A percentile compares a stretch with the other conserved stretches of the same genome.
Conservation (phyloP, 139 green algal species). For the Trebouxia sp. region DNA sequence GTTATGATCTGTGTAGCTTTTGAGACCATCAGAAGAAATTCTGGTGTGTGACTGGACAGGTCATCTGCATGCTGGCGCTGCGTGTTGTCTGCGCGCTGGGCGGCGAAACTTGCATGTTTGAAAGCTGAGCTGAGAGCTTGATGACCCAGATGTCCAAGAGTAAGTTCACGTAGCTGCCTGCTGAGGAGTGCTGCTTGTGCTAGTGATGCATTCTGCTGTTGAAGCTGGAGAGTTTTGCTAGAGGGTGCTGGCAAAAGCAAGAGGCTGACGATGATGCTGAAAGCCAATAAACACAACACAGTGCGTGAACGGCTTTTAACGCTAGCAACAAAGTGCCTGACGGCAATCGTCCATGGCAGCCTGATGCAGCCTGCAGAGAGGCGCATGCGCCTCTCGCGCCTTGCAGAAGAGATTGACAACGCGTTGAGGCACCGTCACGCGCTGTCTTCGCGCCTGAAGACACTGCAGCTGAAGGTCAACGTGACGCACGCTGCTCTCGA, state of each 20-base stretch:
- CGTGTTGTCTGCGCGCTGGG: neutral
- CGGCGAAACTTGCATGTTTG: neutral
- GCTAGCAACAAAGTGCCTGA: neutral
- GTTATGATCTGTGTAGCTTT: neutral
- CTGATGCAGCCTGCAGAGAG: too few relatives aligned
- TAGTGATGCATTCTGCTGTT: neutral
- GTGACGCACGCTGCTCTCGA: too few relatives aligned
- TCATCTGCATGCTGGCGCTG: neutral
- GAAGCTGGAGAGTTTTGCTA: neutral
- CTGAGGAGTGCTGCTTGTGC: constrained; percentile 9
- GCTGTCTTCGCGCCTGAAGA: too few relatives aligned
- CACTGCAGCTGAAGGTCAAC: too few relatives aligned
- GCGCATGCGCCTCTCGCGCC: too few relatives aligned
- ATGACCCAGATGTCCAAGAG: neutral
- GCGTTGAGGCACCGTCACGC: too few relatives aligned
- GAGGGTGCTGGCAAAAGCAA: neutral
- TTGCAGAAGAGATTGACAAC: too few relatives aligned
- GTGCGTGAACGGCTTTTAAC: neutral
- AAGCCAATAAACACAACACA: neutral
- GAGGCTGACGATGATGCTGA: neutral
- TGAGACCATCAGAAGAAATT: neutral
- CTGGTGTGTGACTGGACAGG: neutral
- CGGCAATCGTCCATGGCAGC: too few relatives aligned
- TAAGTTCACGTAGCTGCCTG: constrained; percentile 18
- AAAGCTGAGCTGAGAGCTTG: neutral